Conservation (phyloP, 2,329 filamentous ascomycete species). For the Fusarium armeniacum region DNA sequence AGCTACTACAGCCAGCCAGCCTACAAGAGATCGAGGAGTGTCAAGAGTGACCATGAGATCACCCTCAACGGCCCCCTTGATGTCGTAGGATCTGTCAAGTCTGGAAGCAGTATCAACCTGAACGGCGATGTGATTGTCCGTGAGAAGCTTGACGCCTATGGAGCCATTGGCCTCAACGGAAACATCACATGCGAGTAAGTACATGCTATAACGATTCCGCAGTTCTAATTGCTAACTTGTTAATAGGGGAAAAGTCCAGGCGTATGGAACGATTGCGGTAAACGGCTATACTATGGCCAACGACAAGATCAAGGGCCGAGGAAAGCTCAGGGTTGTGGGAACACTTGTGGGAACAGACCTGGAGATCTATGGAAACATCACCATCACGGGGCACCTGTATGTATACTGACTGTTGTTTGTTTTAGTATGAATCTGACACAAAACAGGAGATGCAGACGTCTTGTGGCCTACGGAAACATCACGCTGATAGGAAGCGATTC, state of each 20-base stretch:
- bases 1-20: slow-evolving; percentile 45
- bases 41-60: slow-evolving; percentile 60
- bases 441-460: slow-evolving; percentile 57
- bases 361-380: slow-evolving; percentile 64
- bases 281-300: slow-evolving; percentile 57
- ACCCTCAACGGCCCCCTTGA: slow-evolving; percentile 62
- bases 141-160: slow-evolving; percentile 63
- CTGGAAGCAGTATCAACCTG: slow-evolving; percentile 61
- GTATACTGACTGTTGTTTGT: slow-evolving; percentile 22
- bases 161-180: slow-evolving; percentile 59
- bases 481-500: slow-evolving; percentile 62
- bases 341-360: slow-evolving; percentile 59
- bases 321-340: slow-evolving; percentile 61
- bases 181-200: slow-evolving; percentile 61
- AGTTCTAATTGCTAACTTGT: not conserved
- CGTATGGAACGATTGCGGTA: slow-evolving; percentile 62
- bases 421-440: slow-evolving; percentile 15
- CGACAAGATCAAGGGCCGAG: slow-evolving; percentile 63
- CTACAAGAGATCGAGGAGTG: slow-evolving; percentile 55
- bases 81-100: slow-evolving; percentile 62
- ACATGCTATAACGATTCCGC: not conserved
- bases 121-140: slow-evolving; percentile 61
- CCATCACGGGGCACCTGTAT: slow-evolving; percentile 61
- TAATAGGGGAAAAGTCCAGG: slow-evolving; percentile 60
- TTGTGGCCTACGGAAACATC: slow-evolving; percentile 62